A percentile compares a stretch with the other conserved stretches of the same genome.
phyloP scores from a whole-genome alignment of 2,329 filamentous ascomycete species.

The Cyphellophora attinorum region DNA sequence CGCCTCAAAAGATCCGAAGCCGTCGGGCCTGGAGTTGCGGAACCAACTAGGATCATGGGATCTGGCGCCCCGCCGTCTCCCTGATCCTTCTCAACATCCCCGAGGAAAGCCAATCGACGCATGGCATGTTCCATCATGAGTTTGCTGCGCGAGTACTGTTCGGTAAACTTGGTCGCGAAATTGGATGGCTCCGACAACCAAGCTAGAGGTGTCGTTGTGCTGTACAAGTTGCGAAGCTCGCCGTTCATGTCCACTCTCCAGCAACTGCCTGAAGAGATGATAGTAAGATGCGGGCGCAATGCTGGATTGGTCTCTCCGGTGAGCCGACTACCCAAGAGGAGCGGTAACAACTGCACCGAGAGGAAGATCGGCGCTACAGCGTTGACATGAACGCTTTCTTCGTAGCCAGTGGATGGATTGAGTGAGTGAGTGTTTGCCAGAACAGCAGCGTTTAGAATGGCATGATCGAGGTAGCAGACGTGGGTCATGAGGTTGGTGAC shows the following conservation, averaged over 20 bases:
- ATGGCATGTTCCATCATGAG: constrained; percentile 33
- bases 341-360: constrained; percentile 42
- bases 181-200: constrained; percentile 23
- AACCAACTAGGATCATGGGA: constrained; percentile 34
- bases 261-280: constrained; percentile 35
- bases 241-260: constrained; percentile 22
- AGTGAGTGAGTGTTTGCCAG: constrained; percentile 24
- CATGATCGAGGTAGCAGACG: constrained; percentile 33
- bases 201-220: constrained; percentile 21
- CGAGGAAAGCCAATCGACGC: constrained; percentile 25
- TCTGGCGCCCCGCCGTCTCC: constrained; percentile 24
- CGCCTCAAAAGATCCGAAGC: constrained; percentile 31
- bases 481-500: constrained; percentile 22
- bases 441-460: constrained; percentile 36
- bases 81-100: constrained; percentile 7
- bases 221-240: constrained; percentile 21
- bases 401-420: constrained; percentile 38
- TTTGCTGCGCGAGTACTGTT: constrained; percentile 33
- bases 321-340: constrained; percentile 28
- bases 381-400: constrained; percentile 49
- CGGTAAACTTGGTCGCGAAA: constrained; percentile 16
- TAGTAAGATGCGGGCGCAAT: constrained; percentile 30
- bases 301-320: constrained; percentile 7
- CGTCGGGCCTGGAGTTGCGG: constrained; percentile 35
- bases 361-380: constrained; percentile 47